Evolutionary conservation across 805 yeast species (phyloP), one percentile per base, ranked within the genome.

Genomic region (Maudiozyma serrabonitensis): DNA sequence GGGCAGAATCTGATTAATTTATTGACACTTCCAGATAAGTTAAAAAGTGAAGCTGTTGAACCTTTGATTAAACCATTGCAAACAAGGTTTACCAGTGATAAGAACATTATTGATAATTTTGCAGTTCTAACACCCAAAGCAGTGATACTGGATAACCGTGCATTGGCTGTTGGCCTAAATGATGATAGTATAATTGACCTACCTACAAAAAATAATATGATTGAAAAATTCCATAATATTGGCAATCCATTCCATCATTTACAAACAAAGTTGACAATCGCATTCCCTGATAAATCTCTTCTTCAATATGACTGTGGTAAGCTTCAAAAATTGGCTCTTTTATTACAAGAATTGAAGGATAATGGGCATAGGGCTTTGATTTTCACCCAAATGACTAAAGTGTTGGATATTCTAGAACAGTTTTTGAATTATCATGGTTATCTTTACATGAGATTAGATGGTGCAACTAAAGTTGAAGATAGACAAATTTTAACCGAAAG

Each of bases 341-440:
- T 93, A 43, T 68, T 93, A 48, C 87, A 84, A 50, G 84, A 87
- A 25, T 72, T 95, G 54, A 84, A 85, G 46, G 82, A 84, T 35
- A 81, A 81, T 43, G 98, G 98, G 0, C 99, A 93, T 63, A 75
- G 99, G 53, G 97, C 95, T 0, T 75, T 93, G 53, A 91, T 93
- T 50, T 93, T 93, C 70, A 93, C 99, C 0, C 99, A 93, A 63
- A 93, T 93, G 99, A 91, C 99, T 1, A 87, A 87, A 62, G 98
- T 93, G 8, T 73, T 93, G 66, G 99, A 93, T 68, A 81, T 95
- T 42, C 69, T 93, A 49, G 99, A 93, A 62, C 91, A 87, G 63
- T 95, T 93, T 61, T 72, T 93, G 69, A 93, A 91, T 64, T 84
- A 88, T 56, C 95, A 90, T 69, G 99, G 99, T 11, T 88, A 88